Base-by-base conservation (phyloP, 2,329 filamentous ascomycete species). In the Falciphora oryzae region DNA sequence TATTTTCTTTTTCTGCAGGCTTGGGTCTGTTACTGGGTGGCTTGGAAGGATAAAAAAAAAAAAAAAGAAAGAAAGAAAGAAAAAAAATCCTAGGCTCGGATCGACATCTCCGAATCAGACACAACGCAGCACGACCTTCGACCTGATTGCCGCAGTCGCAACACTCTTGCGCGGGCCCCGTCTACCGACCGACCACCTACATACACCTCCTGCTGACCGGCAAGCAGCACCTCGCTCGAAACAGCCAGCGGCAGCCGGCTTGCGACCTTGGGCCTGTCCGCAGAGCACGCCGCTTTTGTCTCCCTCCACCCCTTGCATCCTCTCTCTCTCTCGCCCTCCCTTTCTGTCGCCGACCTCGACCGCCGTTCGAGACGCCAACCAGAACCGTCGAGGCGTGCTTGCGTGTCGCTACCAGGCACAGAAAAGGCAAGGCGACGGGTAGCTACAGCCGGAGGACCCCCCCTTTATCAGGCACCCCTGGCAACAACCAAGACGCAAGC, bases 361-460 rank as follows among this genome's bases (percentile, higher is more conserved):
- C 67, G 64, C 68, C 61, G 67, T 59, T 66, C 69, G 68, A 68
- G 10, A 28, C 53, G 22, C 35, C 61, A 62, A 35, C 61, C 16
- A 62, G 27, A 29, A 50, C 14, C 16, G 50, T 22, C 50, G 27
- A 60, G 57, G 62, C 50, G 38, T 65, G 62, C 56, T 57, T 64
- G 59, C 65, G 62, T 67, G 68, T 63, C 69, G 62, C 67, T 62
- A 65, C 70, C 69, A 68, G 68, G 68, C 66, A 65, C 66, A 67
- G 68, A 61, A 67, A 70, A 70, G 67, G 67, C 67, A 70, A 69
- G 66, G 68, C 66, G 66, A 71, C 72, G 72, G 72, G 65, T 73
- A 71, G 65, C 65, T 72, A 72, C 73, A 73, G 70, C 63, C 70
- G 68, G 50, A 68, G 68, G 68, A 69, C 66, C 65, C 69, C 65